Conservation (phyloP, 805 yeast species). For the Ogataea philodendri region DNA sequence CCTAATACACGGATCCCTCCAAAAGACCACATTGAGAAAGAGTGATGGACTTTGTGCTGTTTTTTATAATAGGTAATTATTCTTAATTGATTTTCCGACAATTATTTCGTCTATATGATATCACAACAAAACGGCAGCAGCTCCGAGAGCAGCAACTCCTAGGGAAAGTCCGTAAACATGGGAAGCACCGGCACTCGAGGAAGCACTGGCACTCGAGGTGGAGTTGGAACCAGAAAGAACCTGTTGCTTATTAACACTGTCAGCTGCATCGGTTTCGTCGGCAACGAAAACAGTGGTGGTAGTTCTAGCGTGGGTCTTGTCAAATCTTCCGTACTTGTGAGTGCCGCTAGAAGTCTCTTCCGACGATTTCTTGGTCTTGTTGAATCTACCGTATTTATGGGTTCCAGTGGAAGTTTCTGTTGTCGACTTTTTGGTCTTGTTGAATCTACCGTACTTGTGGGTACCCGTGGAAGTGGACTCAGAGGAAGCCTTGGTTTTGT, state of each 20-base stretch:
- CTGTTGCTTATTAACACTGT: slow-evolving; percentile 19
- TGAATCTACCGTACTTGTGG: slow-evolving; percentile 48
- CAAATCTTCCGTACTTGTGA: slow-evolving; percentile 48
- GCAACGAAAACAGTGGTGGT: slow-evolving; percentile 39
- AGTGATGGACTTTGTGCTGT: neutral
- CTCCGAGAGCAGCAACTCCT: slow-evolving; percentile 25
- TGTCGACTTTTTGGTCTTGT: slow-evolving; percentile 41
- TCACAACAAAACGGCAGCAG: slow-evolving; percentile 23
- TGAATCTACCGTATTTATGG: slow-evolving; percentile 56
- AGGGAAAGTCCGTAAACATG: slow-evolving; percentile 13
- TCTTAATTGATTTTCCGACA: too few relatives aligned
- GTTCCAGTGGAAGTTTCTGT: slow-evolving; percentile 43
- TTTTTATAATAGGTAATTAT: too few relatives aligned
- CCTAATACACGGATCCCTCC: slow-evolving; percentile 43
- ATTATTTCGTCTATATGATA: slow-evolving; percentile 7
- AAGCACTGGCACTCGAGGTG: slow-evolving; percentile 13
- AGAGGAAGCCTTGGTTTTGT: slow-evolving; percentile 40
- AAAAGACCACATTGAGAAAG: slow-evolving; percentile 24
- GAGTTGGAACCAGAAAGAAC: slow-evolving; percentile 27
- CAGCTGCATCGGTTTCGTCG: slow-evolving; percentile 15
- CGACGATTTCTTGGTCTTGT: slow-evolving; percentile 40
- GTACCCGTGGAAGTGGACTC: slow-evolving; percentile 37
- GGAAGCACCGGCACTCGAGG: slow-evolving; percentile 29
- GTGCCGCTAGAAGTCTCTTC: slow-evolving; percentile 37
- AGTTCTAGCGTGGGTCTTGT: slow-evolving; percentile 42